Conservation (phyloP, 1,139 yeast genomes). For the Geotrichum aggregatum region DNA sequence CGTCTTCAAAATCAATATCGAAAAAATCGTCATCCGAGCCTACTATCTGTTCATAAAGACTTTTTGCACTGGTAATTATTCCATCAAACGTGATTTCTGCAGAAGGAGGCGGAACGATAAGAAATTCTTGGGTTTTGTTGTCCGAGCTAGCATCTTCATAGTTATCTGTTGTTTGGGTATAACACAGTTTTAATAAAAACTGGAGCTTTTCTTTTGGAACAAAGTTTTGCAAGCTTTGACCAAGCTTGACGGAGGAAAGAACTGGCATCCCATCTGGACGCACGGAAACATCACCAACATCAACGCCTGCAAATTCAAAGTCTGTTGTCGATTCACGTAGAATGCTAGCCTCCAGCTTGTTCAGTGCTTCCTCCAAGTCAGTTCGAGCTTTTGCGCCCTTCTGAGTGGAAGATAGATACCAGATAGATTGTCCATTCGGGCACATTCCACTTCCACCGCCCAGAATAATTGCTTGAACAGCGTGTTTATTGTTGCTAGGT, state of each 20-base stretch:
- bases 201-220: slow-evolving; percentile 78
- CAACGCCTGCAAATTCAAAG: slow-evolving; percentile 50
- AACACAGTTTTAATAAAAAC: slow-evolving; percentile 72
- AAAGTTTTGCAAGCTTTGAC: slow-evolving; percentile 77
- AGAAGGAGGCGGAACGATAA: slow-evolving; percentile 52
- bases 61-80: slow-evolving; percentile 72
- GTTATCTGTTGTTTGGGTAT: slow-evolving; percentile 48
- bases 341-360: slow-evolving; percentile 72
- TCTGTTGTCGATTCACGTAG: slow-evolving; percentile 67
- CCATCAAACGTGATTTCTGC: slow-evolving; percentile 90
- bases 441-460: slow-evolving; percentile 90
- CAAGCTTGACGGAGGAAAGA: slow-evolving; percentile 75
- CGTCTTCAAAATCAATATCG: slow-evolving; percentile 94
- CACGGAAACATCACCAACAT: slow-evolving; percentile 53
- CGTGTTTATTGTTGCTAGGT: slow-evolving; percentile 58
- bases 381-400: slow-evolving; percentile 60
- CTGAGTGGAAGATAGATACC: slow-evolving; percentile 84
- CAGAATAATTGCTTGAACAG: slow-evolving; percentile 82
- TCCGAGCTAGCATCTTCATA: background rate
- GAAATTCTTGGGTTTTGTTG: slow-evolving; percentile 46
- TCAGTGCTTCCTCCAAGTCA: slow-evolving; percentile 76
- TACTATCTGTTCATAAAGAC: slow-evolving; percentile 68
- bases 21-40: slow-evolving; percentile 95
- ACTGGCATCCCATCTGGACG: slow-evolving; percentile 62
- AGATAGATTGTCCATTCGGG: slow-evolving; percentile 80